phyloP scores from a whole-genome alignment of 2,329 filamentous ascomycete species.

The Botrytis fragariae region DNA sequence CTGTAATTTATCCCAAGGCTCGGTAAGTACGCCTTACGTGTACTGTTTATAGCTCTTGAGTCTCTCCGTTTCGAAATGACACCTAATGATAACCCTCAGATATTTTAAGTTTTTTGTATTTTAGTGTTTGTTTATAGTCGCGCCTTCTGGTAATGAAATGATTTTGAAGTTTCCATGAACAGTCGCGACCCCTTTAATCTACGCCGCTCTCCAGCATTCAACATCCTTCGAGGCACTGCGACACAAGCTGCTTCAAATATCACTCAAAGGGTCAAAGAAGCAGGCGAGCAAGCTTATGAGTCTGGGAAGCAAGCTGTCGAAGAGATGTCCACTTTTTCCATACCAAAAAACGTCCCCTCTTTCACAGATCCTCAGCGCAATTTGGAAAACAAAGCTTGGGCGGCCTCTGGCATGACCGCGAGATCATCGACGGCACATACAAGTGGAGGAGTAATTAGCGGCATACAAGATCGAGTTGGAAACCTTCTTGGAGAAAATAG shows the following conservation, averaged over 20 bases:
- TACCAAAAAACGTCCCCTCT: slow-evolving; percentile 68
- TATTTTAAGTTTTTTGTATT: neutral
- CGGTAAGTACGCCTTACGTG: slow-evolving; percentile 16
- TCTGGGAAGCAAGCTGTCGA: slow-evolving; percentile 41
- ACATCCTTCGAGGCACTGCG: slow-evolving; percentile 50
- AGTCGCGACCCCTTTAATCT: slow-evolving; percentile 41
- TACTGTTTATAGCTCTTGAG: neutral
- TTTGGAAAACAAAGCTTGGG: slow-evolving; percentile 66
- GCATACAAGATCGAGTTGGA: slow-evolving; percentile 60
- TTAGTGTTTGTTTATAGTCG: slow-evolving; percentile 22
- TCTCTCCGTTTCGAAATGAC: neutral
- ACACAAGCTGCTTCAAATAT: slow-evolving; percentile 46
- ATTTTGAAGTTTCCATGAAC: slow-evolving; percentile 36
- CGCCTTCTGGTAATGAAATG: slow-evolving; percentile 32
- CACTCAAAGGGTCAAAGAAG: slow-evolving; percentile 50
- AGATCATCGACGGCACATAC: slow-evolving; percentile 37
- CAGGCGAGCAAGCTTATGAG: slow-evolving; percentile 49
- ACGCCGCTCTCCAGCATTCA: slow-evolving; percentile 47
- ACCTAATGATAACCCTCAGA: neutral
- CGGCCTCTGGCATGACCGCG: slow-evolving; percentile 47
- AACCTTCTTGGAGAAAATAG: slow-evolving; percentile 59
- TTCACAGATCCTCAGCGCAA: slow-evolving; percentile 64
- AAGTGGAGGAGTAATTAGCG: slow-evolving; percentile 45
- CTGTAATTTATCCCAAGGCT: slow-evolving; percentile 13
- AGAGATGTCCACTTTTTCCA: slow-evolving; percentile 60